These are phyloP conservation scores for Musa acuminata DNA, from an alignment of 176 grass and related monocot genomes.

Conservation along the genomic window DNA sequence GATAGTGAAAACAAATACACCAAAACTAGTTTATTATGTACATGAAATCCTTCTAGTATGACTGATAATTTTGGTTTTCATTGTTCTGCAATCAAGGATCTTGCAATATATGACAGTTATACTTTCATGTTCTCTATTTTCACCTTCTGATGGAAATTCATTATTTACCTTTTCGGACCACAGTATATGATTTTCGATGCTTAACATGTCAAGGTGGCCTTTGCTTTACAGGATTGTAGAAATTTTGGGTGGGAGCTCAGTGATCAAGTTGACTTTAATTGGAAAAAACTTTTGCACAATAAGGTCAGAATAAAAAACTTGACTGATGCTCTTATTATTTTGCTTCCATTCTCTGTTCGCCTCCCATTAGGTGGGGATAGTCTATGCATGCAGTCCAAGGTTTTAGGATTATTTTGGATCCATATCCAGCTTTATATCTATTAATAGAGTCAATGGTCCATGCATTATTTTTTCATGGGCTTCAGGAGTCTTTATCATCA, in stretches of 20 bases:
- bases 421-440: too few relatives aligned
- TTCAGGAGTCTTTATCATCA: too few relatives aligned
- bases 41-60: too few relatives aligned
- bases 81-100: too few relatives aligned
- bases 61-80: too few relatives aligned
- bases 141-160: too few relatives aligned
- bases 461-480: too few relatives aligned
- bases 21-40: too few relatives aligned
- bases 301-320: slow-evolving; percentile 42
- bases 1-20: too few relatives aligned
- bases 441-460: too few relatives aligned
- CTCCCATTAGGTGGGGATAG: background rate
- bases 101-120: too few relatives aligned
- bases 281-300: slow-evolving; percentile 80
- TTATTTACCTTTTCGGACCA: background rate
- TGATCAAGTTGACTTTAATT: slow-evolving; percentile 75
- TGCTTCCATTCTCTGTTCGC: background rate
- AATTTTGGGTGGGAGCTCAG: slow-evolving; percentile 87
- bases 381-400: background rate
- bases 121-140: too few relatives aligned
- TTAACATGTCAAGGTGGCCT: background rate
- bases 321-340: background rate
- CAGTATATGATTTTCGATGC: background rate
- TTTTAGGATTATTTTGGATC: background rate
- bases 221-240: slow-evolving; percentile 46